A percentile compares a stretch with the other conserved stretches of the same genome.
Conservation (phyloP, 805 yeast species). For the Starmerella bombicola region DNA sequence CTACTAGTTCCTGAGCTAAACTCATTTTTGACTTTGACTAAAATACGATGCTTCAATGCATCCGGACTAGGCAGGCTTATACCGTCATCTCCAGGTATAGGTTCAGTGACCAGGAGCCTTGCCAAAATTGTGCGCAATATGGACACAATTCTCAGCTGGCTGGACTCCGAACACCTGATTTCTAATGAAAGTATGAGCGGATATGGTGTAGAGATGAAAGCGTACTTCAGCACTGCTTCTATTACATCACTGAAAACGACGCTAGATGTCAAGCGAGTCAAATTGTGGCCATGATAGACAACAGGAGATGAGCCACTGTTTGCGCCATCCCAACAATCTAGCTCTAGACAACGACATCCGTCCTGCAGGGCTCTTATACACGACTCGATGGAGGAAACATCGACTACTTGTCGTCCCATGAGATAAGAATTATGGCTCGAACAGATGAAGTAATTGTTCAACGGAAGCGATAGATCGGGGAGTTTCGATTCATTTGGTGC, state of each 20-base stretch:
- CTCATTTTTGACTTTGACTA: constrained; percentile 57
- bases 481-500: background rate
- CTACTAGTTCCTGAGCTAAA: background rate
- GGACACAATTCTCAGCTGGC: constrained; percentile 49
- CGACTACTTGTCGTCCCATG: constrained; percentile 76
- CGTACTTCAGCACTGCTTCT: constrained; percentile 64
- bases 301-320: constrained; percentile 46
- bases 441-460: constrained; percentile 77
- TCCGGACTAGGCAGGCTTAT: constrained; percentile 56
- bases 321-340: constrained; percentile 84
- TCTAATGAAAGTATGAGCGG: constrained; percentile 84
- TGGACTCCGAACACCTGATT: constrained; percentile 56
- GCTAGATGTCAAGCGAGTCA: constrained; percentile 47
- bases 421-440: constrained; percentile 93
- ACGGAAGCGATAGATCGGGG: constrained; percentile 44
- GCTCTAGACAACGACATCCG: constrained; percentile 90
- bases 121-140: constrained; percentile 48
- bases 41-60: constrained; percentile 53
- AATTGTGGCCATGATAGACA: constrained; percentile 77
- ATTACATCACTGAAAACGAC: constrained; percentile 59
- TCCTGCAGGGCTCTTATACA: constrained; percentile 75
- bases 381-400: constrained; percentile 78
- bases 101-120: constrained; percentile 38
- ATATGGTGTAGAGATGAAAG: constrained; percentile 73
- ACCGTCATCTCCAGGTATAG: constrained; percentile 25